Evolutionary conservation across 306 rosid species (phyloP).

Genomic region (Datisca glomerata): DNA sequence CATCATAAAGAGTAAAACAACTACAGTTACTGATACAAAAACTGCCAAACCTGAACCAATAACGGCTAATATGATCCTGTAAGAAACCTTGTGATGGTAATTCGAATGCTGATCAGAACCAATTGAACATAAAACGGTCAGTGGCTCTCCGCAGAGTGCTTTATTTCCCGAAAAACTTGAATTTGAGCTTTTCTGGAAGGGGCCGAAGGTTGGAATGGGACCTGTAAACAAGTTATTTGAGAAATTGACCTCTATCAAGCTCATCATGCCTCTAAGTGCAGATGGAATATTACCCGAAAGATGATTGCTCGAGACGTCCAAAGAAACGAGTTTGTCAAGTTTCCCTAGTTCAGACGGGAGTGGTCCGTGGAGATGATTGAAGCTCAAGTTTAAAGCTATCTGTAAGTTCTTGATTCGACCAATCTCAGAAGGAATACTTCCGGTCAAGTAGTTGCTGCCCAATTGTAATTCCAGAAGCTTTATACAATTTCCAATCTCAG

Average conservation of each 20-base stretch:
- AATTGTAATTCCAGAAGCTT: slow-evolving; percentile 76
- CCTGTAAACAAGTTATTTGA: slow-evolving; percentile 79
- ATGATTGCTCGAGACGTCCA: slow-evolving; percentile 81
- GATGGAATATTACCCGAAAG: slow-evolving; percentile 69
- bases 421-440: slow-evolving; percentile 62
- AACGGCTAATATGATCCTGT: slow-evolving; percentile 76
- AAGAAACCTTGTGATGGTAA: slow-evolving; percentile 79
- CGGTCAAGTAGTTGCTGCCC: slow-evolving; percentile 84
- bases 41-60: slow-evolving; percentile 87
- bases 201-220: slow-evolving; percentile 65
- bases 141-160: slow-evolving; percentile 93
- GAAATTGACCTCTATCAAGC: slow-evolving; percentile 95
- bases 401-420: slow-evolving; percentile 93
- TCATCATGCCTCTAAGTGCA: slow-evolving; percentile 87
- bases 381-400: slow-evolving; percentile 90
- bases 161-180: slow-evolving; percentile 68
- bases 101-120: slow-evolving; percentile 28
- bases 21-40: slow-evolving; percentile 70
- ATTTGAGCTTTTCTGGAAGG: slow-evolving; percentile 86
- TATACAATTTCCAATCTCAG: slow-evolving; percentile 72
- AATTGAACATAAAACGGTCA: slow-evolving; percentile 43
- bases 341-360: slow-evolving; percentile 76
- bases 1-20: slow-evolving; percentile 79
- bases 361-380: slow-evolving; percentile 74
- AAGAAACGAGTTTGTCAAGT: slow-evolving; percentile 90